Base-by-base conservation (phyloP, 306 rosid genomes). In the Cucumis hystrix region DNA sequence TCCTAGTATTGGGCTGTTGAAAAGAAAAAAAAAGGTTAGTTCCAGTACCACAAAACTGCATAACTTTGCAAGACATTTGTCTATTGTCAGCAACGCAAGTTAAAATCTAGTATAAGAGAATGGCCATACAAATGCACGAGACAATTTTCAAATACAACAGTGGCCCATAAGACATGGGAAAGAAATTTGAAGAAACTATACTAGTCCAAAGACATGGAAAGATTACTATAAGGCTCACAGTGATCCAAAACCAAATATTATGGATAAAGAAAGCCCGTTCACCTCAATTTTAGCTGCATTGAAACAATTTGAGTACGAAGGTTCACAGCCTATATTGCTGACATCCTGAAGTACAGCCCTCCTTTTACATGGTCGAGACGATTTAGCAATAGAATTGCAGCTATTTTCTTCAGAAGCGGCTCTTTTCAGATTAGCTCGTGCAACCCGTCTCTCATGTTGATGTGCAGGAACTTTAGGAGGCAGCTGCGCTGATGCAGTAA, bases 331-430 rank as follows among this genome's bases (percentile, higher is more conserved):
- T 86, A 83, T 51, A 77, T 95, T 95, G 79, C 90, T 84, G 71
- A 89, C 87, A 62, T 95, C 97, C 78, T 82, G 89, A 87, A 95
- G 86, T 76, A 86, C 91, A 40, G 74, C 86, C 84, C 92, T 90
- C 86, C 82, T 88, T 80, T 90, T 92, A 68, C 64, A 86, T 74
- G 77, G 89, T 75, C 47, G 69, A 78, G 80, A 79, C 43, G 82
- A 23, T 79, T 82, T 81, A 72, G 80, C 88, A 43, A 83, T 78
- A 68, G 79, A 72, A 73, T 75, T 43, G 65, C 40, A 17, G 40
- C 21, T 77, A 62, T 82, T 84, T 82, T 79, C 79, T 23, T 83
- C 87, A 8, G 59, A 45, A 23, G 79, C 82, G 25, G 85, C 65
- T 83, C 83, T 88, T 82, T 88, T 89, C 33, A 86, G 67, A 79